Base-by-base conservation (phyloP, 2,329 filamentous ascomycete genomes). In the Sclerotinia sclerotiorum region DNA sequence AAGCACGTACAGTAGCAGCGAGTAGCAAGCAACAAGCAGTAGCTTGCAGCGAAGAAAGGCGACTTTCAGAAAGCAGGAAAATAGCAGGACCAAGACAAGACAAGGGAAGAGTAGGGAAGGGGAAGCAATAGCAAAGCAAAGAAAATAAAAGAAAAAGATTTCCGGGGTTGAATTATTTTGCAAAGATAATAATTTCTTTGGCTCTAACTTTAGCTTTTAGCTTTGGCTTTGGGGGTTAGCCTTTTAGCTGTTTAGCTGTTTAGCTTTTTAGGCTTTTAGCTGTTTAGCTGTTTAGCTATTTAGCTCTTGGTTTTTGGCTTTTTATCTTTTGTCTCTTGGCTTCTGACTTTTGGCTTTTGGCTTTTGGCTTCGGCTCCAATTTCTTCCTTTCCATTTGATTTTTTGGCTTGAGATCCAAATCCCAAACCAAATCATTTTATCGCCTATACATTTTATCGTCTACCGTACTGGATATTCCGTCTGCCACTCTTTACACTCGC, bases 1-100 rank as follows among this genome's bases (percentile, higher is more conserved):
- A 62, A 51, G 60, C 60, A 63, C 60, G 48, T 19, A 42, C 60
- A 35, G 48, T 62, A 21, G 60, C 46, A 51, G 39, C 17, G 17
- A 51, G 46, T 29, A 13, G 29, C 32, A 46, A 48, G 39, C 21
- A 54, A 35, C 19, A 46, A 51, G 19, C 46, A 52, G 32, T 29
- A 48, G 32, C 27, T 35, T 8, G 21, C 39, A 66, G 64, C 42
- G 49, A 60, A 44, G 42, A 39, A 49, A 44, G 44, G 35, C 24
- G 39, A 39, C 48, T 19, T 49, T 42, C 13, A 32, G 24, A 44
- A 44, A 32, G 7, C 27, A 54, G 8, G 15, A 54, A 27, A 35
- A 42, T 24, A 21, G 35, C 2, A 42, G 39, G 48, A 44, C 46
- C 54, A 58, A 66, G 44, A 35, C 29, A 54, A 27, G 19, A 7